phyloP scores from a whole-genome alignment of 2,329 filamentous ascomycete genomes.

The Fusarium heterosporum region DNA sequence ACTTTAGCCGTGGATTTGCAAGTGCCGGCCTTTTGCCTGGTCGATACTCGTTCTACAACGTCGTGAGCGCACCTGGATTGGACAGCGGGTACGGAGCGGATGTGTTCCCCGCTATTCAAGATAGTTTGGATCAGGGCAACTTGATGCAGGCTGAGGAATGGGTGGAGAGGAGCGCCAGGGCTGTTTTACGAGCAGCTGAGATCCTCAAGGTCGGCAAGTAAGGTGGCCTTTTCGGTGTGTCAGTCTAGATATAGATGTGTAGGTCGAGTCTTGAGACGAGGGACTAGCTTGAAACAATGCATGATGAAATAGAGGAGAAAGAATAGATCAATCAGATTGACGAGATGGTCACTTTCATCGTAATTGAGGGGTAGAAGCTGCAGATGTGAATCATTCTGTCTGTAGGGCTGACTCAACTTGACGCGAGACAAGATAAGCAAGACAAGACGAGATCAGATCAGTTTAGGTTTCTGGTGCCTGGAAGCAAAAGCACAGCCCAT shows the following conservation, averaged over 20 bases:
- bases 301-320: neutral
- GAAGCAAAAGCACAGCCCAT: constrained; percentile 45
- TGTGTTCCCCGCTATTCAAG: constrained; percentile 39
- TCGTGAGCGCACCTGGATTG: constrained; percentile 30
- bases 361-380: neutral
- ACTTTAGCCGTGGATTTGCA: constrained; percentile 28
- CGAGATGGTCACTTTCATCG: neutral
- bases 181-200: constrained; percentile 31
- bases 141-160: constrained; percentile 35
- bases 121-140: constrained; percentile 35
- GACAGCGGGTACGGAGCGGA: constrained; percentile 36
- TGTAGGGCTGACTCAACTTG: constrained; percentile 40
- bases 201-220: constrained; percentile 21
- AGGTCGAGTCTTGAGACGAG: neutral
- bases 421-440: neutral
- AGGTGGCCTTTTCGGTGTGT: neutral
- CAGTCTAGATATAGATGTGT: neutral
- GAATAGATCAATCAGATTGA: neutral
- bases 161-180: constrained; percentile 35
- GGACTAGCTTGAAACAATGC: neutral
- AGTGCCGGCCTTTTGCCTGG: constrained; percentile 30
- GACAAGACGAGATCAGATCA: constrained; percentile 3
- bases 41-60: constrained; percentile 30
- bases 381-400: neutral
- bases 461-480: constrained; percentile 41